These are phyloP conservation scores for Drosera spatulata DNA, from an alignment of 179 eudicot genomes.

Conservation along the genomic window DNA sequence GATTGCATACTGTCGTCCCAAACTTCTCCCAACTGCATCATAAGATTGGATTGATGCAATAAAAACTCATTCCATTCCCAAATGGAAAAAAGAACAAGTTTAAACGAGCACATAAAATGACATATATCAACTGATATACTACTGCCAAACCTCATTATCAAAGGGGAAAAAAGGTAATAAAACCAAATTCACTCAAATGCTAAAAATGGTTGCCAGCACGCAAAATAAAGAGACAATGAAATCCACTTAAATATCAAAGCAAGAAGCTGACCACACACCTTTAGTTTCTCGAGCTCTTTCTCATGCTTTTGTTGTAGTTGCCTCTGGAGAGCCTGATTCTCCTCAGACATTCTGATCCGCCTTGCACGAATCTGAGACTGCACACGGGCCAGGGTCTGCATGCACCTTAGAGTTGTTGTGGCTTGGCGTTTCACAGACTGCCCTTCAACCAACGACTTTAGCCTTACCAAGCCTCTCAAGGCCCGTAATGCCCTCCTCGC, in stretches of 20 bases:
- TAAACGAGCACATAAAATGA: too few species aligned
- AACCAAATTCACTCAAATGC: not conserved
- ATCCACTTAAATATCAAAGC: not conserved
- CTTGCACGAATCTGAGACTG: conserved; percentile 72
- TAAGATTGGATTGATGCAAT: too few species aligned
- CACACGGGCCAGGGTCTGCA: conserved; percentile 76
- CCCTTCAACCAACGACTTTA: conserved; percentile 54
- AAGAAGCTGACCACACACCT: conserved; percentile 4
- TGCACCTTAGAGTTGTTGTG: conserved; percentile 56
- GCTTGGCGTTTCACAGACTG: conserved; percentile 64
- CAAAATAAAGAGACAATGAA: not conserved
- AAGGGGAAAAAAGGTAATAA: not conserved
- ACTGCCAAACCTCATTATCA: too few species aligned
- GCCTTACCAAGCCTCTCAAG: conserved; percentile 61
- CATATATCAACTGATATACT: too few species aligned
- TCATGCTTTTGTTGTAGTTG: conserved; percentile 71
- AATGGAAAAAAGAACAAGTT: too few species aligned
- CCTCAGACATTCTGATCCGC: conserved; percentile 77
- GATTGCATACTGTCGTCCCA: conserved; percentile 81
- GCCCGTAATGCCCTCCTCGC: conserved; percentile 76
- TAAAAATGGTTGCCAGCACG: not conserved
- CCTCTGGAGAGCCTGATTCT: conserved; percentile 62
- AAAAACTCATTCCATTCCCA: too few species aligned
- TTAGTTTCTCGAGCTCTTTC: conserved; percentile 47
- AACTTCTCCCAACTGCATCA: conserved; percentile 47